Percentiles rank a stretch among this genome's conserved stretches.
These are phyloP conservation scores for Candida vartiovaarae DNA, from an alignment of 805 yeast genomes.

Conservation along the genomic window DNA sequence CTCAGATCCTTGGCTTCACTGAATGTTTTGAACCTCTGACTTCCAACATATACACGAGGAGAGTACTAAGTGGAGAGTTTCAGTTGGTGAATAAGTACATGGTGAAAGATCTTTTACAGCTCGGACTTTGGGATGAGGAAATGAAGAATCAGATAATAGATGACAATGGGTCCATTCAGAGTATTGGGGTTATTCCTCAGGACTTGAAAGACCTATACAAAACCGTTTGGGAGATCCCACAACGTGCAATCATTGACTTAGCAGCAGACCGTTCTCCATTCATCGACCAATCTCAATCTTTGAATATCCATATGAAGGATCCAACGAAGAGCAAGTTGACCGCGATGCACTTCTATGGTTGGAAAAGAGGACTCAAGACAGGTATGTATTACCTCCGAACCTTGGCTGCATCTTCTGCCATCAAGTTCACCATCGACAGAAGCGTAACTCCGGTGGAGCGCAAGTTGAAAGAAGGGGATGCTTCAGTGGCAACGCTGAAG, in stretches of 20 bases:
- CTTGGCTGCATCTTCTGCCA: constrained; percentile 95
- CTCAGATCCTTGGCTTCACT: constrained; percentile 88
- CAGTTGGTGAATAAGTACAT: constrained; percentile 88
- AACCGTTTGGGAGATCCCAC: constrained; percentile 86
- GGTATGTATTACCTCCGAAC: constrained; percentile 98
- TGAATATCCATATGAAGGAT: constrained; percentile 79
- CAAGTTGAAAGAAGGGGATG: not conserved
- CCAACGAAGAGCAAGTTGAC: constrained; percentile 97
- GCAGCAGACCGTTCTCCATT: constrained; percentile 88
- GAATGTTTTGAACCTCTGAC: constrained; percentile 97
- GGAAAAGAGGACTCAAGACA: constrained; percentile 97
- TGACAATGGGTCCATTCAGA: constrained; percentile 81
- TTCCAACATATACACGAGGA: constrained; percentile 86
- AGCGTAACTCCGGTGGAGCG: constrained; percentile 28
- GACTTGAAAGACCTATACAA: constrained; percentile 67
- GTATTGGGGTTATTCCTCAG: constrained; percentile 63
- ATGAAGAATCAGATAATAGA: constrained; percentile 73
- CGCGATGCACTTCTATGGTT: constrained; percentile 97
- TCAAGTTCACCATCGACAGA: constrained; percentile 75
- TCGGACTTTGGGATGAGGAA: constrained; percentile 77
- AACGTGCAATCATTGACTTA: constrained; percentile 63
- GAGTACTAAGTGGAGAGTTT: constrained; percentile 91
- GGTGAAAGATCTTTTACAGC: constrained; percentile 69
- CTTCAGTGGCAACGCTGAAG: not conserved
- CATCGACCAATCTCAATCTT: constrained; percentile 88